phyloP scores from a whole-genome alignment of 345 rosid species.

The Diplotaxis tenuifolia region DNA sequence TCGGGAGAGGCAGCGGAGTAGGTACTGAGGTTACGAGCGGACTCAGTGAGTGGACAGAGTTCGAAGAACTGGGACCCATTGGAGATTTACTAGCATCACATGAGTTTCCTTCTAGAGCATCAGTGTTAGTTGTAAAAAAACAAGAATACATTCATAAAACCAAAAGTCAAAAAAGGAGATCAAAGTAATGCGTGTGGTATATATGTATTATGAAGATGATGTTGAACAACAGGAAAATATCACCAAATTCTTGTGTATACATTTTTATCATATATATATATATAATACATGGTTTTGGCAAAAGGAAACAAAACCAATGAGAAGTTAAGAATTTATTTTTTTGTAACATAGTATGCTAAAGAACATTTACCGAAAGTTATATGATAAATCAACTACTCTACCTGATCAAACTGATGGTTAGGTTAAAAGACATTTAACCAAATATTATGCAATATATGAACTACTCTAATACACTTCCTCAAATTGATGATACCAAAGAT shows the following conservation, averaged over 20 bases:
- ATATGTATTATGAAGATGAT: not conserved
- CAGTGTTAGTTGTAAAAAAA: slow-evolving; percentile 36
- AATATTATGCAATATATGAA: not conserved
- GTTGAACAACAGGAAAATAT: not conserved
- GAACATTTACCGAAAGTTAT: not conserved
- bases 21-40: slow-evolving; percentile 40
- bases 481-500: not conserved
- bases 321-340: too few species aligned
- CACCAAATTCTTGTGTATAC: not conserved
- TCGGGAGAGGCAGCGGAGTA: slow-evolving; percentile 44
- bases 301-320: not conserved
- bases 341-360: not conserved
- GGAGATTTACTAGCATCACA: slow-evolving; percentile 59
- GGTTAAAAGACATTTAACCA: not conserved
- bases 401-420: not conserved
- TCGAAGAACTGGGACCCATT: slow-evolving; percentile 55
- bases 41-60: slow-evolving; percentile 54
- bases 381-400: not conserved
- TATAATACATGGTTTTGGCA: not conserved
- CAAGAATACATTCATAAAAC: slow-evolving; percentile 26
- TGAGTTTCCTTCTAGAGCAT: slow-evolving; percentile 41
- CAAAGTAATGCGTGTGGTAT: not conserved
- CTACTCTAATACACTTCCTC: not conserved
- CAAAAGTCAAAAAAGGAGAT: not conserved
- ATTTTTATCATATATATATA: not conserved